Evolutionary conservation across 495 filamentous ascomycete genomes (phyloP).

Genomic region (Penicillium riverlandense): DNA sequence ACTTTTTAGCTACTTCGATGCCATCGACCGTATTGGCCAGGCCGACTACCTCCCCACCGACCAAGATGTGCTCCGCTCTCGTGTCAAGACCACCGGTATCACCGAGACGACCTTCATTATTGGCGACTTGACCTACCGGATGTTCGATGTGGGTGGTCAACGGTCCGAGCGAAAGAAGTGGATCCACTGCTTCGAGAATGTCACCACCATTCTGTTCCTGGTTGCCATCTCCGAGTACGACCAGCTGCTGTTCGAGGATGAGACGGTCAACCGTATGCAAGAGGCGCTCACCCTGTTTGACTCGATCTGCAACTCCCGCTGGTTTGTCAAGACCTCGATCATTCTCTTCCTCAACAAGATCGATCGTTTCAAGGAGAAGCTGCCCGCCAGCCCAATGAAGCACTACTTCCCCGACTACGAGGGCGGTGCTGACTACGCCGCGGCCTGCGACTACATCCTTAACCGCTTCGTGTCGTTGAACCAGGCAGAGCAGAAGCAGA

Average conservation of each 20-base stretch:
- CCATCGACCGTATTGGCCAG: slow-evolving; percentile 83
- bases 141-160: slow-evolving; percentile 99
- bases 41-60: slow-evolving; percentile 95
- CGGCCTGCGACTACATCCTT: slow-evolving; percentile 94
- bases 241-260: slow-evolving; percentile 92
- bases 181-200: slow-evolving; percentile 99
- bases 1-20: slow-evolving; percentile 81
- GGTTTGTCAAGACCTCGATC: slow-evolving; percentile 99
- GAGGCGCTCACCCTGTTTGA: slow-evolving; percentile 97
- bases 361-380: slow-evolving; percentile 99
- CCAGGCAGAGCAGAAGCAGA: slow-evolving; percentile 98
- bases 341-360: slow-evolving; percentile 99
- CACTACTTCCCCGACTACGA: slow-evolving; percentile 99
- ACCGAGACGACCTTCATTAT: slow-evolving; percentile 99
- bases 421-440: slow-evolving; percentile 83
- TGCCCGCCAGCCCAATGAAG: slow-evolving; percentile 98
- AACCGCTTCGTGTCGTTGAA: slow-evolving; percentile 96
- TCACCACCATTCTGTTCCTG: slow-evolving; percentile 96
- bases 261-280: slow-evolving; percentile 91
- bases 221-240: slow-evolving; percentile 99
- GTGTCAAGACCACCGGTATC: slow-evolving; percentile 99
- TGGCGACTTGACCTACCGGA: slow-evolving; percentile 93
- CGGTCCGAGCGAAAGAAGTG: slow-evolving; percentile 99
- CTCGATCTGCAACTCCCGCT: slow-evolving; percentile 97
- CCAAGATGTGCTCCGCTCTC: slow-evolving; percentile 93